Evolutionary conservation across 2,329 filamentous ascomycete genomes (phyloP), one percentile per base, ranked within the genome.

Genomic region (Pseudonectria buxi): DNA sequence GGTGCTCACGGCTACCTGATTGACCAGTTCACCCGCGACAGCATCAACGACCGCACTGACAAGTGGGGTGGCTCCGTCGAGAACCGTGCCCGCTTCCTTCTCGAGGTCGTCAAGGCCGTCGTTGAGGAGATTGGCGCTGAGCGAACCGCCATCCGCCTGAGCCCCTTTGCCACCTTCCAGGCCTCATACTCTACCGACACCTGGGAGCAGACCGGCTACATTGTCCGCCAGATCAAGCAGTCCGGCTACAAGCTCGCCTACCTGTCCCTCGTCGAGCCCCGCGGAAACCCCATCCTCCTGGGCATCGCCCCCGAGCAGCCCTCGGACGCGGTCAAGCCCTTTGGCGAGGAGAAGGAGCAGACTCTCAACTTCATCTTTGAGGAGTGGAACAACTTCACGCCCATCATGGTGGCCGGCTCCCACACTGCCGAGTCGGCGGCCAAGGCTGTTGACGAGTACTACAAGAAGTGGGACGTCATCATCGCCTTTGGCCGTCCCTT

Each of bases 1-100:
- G 68, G 56, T 4, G 72, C 73, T 3, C 76, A 79, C 43, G 74
- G 77, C 1, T 83, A 81, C 44, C 61, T 84, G 1, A 58, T 78
- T n/a, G 76, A 79, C 35, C 76, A 81, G 37, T 84, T 83, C 56
- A 64, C 74, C 0, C 72, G 66, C 14, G 62, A 67, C 10, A 64
- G 63, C 3, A 62, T 64, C 36, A 78, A 78, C 45, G 57, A 62
- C 29, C 61, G 74, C 15, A 73, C 66, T 1, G 74, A 78, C 48
- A 49, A 59, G 26, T 78, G 76, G 51, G 74, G 74, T 7, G 73
- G 74, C 1, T 64, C 58, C 15, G 61, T 76, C 18, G 66, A 73
- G 45, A 76, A 76, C 43, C 62, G 74, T 4, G 65, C 66, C 10
- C 62, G 72, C 2, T 60, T 77, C 31, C 55, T 71, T 14, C 43